phyloP scores from a whole-genome alignment of 805 yeast species.

The Ogataea corticis region DNA sequence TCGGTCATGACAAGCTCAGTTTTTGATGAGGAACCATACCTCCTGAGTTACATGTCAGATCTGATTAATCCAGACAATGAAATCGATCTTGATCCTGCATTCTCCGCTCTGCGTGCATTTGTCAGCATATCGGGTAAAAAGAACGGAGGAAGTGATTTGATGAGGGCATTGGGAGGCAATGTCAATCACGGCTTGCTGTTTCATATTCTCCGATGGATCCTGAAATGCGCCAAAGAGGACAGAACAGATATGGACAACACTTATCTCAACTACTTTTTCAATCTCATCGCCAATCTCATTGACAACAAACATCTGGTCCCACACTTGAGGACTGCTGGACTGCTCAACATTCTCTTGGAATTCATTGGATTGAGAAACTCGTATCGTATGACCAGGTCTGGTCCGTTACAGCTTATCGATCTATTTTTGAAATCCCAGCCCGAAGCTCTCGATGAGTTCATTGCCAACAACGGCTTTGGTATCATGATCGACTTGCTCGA shows the following conservation, averaged over 20 bases:
- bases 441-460: conserved; percentile 63
- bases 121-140: conserved; percentile 68
- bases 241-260: conserved; percentile 26
- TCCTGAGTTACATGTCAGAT: conserved; percentile 68
- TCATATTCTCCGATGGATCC: conserved; percentile 66
- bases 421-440: conserved; percentile 41
- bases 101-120: conserved; percentile 64
- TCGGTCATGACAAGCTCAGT: conserved; percentile 62
- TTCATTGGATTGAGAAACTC: conserved; percentile 55
- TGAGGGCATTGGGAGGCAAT: conserved; percentile 79
- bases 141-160: conserved; percentile 72
- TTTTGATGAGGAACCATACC: conserved; percentile 70
- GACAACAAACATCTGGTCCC: conserved; percentile 55
- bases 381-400: conserved; percentile 57
- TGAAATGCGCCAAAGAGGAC: conserved; percentile 45
- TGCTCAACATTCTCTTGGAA: conserved; percentile 63
- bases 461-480: conserved; percentile 64
- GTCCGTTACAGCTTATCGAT: conserved; percentile 61
- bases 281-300: conserved; percentile 60
- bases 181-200: conserved; percentile 82
- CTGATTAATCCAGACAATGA: conserved; percentile 65
- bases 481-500: conserved; percentile 59
- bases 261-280: conserved; percentile 47
- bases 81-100: conserved; percentile 53
- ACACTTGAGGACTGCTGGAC: conserved; percentile 71